Conservation (phyloP, 2,329 filamentous ascomycete species). For the Fusarium metavorans region DNA sequence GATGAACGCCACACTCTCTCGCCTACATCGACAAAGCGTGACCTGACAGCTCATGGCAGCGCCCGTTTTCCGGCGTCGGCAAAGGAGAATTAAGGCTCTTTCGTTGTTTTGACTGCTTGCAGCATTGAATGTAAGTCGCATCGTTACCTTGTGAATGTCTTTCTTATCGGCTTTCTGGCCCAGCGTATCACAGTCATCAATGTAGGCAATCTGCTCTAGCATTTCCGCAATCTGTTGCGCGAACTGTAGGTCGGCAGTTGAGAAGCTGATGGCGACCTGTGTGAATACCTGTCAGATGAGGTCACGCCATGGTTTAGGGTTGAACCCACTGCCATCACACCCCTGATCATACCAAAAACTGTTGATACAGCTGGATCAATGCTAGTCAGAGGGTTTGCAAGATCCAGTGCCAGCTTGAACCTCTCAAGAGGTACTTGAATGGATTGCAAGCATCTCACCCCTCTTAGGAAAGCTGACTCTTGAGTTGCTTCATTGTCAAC, state of each 20-base stretch:
- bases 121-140: background rate
- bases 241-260: conserved; percentile 31
- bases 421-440: conserved; percentile 25
- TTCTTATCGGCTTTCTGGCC: conserved; percentile 37
- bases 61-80: no score
- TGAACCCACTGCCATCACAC: conserved; percentile 42
- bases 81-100: no score
- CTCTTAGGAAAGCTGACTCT: conserved; percentile 35
- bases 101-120: background rate
- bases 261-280: conserved; percentile 43
- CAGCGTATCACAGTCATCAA: conserved; percentile 47
- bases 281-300: background rate
- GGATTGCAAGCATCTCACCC: conserved; percentile 17
- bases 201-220: conserved; percentile 46
- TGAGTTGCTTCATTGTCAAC: conserved; percentile 35
- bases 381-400: conserved; percentile 28
- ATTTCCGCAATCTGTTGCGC: conserved; percentile 44
- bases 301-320: background rate
- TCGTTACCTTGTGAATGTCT: conserved; percentile 20
- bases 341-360: conserved; percentile 42
- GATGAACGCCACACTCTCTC: no score
- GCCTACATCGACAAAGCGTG: no score
- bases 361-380: conserved; percentile 41
- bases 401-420: conserved; percentile 30
- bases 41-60: no score